A percentile compares a stretch with the other conserved stretches of the same genome.
phyloP scores from a whole-genome alignment of 352 stramenopile species.

The Aphanomyces euteiches region DNA sequence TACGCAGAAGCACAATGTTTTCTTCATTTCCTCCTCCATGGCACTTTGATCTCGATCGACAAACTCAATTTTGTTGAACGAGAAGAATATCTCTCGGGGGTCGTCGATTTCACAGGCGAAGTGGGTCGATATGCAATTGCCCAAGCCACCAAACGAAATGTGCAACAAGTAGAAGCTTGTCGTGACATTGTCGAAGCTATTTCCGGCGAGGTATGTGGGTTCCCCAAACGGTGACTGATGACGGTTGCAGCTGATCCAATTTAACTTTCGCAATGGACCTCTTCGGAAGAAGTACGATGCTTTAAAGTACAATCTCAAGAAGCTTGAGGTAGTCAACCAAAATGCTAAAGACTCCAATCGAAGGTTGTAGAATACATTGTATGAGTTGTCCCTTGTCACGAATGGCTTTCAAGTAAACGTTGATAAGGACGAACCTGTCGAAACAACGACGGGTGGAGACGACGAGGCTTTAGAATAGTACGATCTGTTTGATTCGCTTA shows the following conservation, averaged over 20 bases:
- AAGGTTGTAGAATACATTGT: slow-evolving; percentile 78
- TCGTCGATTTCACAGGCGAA: slow-evolving; percentile 93
- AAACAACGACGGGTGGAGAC: not conserved
- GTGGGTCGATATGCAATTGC: slow-evolving; percentile 85
- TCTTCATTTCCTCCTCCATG: slow-evolving; percentile 67
- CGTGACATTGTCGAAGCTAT: slow-evolving; percentile 84
- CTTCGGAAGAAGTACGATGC: slow-evolving; percentile 92
- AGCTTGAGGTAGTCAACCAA: slow-evolving; percentile 67
- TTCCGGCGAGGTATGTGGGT: slow-evolving; percentile 55
- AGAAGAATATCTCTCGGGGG: slow-evolving; percentile 92
- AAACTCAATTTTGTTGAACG: slow-evolving; percentile 54
- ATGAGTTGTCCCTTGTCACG: slow-evolving; percentile 89
- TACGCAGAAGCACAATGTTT: slow-evolving; percentile 93
- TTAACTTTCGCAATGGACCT: slow-evolving; percentile 92
- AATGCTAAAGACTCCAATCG: not conserved
- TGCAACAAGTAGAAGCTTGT: slow-evolving; percentile 72
- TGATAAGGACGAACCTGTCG: not conserved
- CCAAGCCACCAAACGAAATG: slow-evolving; percentile 83
- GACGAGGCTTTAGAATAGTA: too few species aligned
- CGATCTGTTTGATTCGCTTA: too few species aligned
- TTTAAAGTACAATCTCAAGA: slow-evolving; percentile 93
- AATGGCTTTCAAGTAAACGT: slow-evolving; percentile 4
- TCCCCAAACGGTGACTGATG: not conserved
- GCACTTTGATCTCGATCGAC: slow-evolving; percentile 52
- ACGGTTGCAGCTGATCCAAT: slow-evolving; percentile 66